Percentiles rank a stretch among this genome's conserved stretches.
Conservation (phyloP, 2,329 filamentous ascomycete genomes). For the Colletotrichum liaoningense region DNA sequence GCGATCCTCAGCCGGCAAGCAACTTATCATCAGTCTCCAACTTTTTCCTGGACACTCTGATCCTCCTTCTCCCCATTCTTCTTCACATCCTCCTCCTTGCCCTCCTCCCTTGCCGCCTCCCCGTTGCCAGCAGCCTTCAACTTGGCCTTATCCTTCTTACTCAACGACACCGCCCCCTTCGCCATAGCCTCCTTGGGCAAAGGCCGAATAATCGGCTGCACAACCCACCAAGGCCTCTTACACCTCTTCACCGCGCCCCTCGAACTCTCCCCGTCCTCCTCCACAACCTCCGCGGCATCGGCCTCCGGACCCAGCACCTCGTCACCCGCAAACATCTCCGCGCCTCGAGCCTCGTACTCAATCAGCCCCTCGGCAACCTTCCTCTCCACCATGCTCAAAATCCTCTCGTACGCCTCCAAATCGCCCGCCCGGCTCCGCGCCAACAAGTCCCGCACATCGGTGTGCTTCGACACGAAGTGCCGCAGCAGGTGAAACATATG, state of each 20-base stretch:
- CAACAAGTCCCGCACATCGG: conserved; percentile 86
- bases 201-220: conserved; percentile 87
- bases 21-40: conserved; percentile 36
- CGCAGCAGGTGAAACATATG: conserved; percentile 94
- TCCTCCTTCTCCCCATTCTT: background rate
- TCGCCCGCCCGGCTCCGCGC: conserved; percentile 77
- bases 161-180: conserved; percentile 80
- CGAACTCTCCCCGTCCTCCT: conserved; percentile 67
- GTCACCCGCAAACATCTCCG: conserved; percentile 60
- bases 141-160: conserved; percentile 74
- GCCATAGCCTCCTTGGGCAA: conserved; percentile 88
- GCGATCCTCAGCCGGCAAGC: conserved; percentile 24
- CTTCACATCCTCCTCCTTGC: background rate
- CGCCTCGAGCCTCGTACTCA: conserved; percentile 69
- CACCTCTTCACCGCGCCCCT: conserved; percentile 77
- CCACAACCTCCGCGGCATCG: conserved; percentile 41
- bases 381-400: conserved; percentile 80
- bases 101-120: background rate
- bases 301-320: conserved; percentile 37
- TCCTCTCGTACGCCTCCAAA: conserved; percentile 79
- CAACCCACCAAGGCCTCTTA: conserved; percentile 89
- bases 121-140: conserved; percentile 37
- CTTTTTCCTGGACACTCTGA: conserved; percentile 29
- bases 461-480: conserved; percentile 82
- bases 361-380: conserved; percentile 79